Conservation (phyloP, 2,329 filamentous ascomycete genomes). For the Monosporascus sp. region DNA sequence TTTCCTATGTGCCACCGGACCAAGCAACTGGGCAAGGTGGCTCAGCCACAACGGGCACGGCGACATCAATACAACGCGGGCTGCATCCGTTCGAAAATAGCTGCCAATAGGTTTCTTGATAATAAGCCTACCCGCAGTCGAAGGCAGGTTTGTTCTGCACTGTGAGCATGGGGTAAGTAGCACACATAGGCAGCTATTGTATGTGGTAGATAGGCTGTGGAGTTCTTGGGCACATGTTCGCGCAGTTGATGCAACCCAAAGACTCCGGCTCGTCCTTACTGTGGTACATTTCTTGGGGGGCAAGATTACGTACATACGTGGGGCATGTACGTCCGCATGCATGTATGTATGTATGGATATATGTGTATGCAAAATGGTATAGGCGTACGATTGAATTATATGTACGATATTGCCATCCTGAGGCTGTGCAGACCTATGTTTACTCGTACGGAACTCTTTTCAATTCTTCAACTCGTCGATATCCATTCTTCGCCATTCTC, state of each 20-base stretch:
- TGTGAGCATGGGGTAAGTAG: too few species aligned
- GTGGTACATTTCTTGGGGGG: too few species aligned
- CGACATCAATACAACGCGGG: not conserved
- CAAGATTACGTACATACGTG: too few species aligned
- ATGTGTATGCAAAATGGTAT: not conserved
- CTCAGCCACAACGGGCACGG: not conserved
- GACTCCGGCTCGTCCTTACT: too few species aligned
- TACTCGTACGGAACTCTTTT: not conserved
- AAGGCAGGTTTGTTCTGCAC: too few species aligned
- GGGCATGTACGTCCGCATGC: not conserved
- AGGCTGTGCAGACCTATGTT: not conserved
- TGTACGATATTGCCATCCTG: not conserved
- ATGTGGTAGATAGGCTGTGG: too few species aligned
- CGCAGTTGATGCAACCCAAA: not conserved
- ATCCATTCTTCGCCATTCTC: not conserved
- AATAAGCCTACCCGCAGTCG: not conserved
- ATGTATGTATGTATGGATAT: not conserved
- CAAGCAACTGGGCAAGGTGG: not conserved
- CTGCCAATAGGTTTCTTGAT: not conserved
- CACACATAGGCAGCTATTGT: too few species aligned
- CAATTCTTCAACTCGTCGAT: not conserved
- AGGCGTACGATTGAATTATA: too few species aligned
- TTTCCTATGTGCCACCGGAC: too few species aligned
- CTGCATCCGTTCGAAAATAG: not conserved
- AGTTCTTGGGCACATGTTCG: too few species aligned